Percentiles rank a stretch among this genome's conserved stretches.
phyloP scores from a whole-genome alignment of 169 alveolate genomes.

The Eimeria acervulina region DNA sequence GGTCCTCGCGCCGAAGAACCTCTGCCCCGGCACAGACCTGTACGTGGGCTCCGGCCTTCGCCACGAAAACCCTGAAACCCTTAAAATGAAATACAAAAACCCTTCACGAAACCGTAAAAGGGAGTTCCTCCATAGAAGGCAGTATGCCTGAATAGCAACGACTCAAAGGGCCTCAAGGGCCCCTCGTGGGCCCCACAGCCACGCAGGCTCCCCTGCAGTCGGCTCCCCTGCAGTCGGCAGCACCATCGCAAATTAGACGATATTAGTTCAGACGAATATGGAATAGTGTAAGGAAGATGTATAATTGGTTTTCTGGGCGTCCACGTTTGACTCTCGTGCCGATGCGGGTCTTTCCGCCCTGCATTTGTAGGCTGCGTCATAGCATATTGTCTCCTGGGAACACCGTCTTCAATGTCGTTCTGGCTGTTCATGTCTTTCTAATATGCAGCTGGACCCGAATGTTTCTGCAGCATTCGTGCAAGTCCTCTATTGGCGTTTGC shows the following conservation, averaged over 20 bases:
- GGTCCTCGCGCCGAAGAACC: background rate
- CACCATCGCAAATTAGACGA: background rate
- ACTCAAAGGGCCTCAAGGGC: constrained; percentile 23
- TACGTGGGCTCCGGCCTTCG: background rate
- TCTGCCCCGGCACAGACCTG: background rate
- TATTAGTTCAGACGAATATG: background rate
- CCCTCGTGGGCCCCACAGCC: constrained; percentile 34
- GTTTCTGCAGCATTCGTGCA: no score
- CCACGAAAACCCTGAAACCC: background rate
- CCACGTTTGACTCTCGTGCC: background rate
- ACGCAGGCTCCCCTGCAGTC: background rate
- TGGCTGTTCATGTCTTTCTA: no score
- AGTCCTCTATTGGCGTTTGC: no score
- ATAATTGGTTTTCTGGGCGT: background rate
- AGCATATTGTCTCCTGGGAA: no score
- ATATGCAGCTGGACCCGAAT: no score
- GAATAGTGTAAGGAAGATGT: background rate
- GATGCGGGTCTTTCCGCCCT: no score
- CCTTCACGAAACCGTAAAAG: background rate
- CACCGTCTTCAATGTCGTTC: no score
- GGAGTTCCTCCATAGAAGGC: background rate
- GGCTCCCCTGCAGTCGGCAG: background rate
- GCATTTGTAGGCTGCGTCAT: no score
- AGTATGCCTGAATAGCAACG: background rate
- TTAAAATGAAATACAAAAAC: background rate